A percentile compares a stretch with the other conserved stretches of the same genome.
These are phyloP conservation scores for Bretziella fagacearum DNA, from an alignment of 2,329 filamentous ascomycete genomes.

Conservation along the genomic window DNA sequence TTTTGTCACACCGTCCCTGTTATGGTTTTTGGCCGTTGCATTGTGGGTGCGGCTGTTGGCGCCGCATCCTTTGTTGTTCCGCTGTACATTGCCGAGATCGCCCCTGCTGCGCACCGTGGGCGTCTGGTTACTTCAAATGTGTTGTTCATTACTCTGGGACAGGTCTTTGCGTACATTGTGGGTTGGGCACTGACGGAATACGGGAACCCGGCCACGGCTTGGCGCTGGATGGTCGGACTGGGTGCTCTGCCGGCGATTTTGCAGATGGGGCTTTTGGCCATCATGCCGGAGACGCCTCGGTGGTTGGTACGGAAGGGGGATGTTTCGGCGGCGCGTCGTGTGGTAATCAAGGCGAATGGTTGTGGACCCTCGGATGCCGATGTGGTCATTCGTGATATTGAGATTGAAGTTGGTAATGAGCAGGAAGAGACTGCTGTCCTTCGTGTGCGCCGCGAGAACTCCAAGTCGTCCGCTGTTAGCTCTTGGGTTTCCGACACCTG, in stretches of 20 bases:
- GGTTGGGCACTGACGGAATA: constrained; percentile 57
- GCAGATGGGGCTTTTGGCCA: constrained; percentile 49
- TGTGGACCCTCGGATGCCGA: constrained; percentile 34
- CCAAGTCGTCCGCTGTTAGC: constrained; percentile 16
- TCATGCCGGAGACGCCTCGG: constrained; percentile 76
- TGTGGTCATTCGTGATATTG: constrained; percentile 49
- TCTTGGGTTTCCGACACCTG: constrained; percentile 20
- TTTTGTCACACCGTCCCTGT: constrained; percentile 35
- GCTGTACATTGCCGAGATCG: constrained; percentile 74
- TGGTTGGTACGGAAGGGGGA: constrained; percentile 62
- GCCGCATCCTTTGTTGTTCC: constrained; percentile 70
- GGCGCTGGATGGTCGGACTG: constrained; percentile 84
- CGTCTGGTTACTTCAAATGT: constrained; percentile 66
- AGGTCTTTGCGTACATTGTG: constrained; percentile 73
- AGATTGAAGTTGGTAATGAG: constrained; percentile 58
- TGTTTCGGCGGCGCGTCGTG: constrained; percentile 40
- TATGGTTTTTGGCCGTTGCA: constrained; percentile 51
- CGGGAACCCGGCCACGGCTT: constrained; percentile 39
- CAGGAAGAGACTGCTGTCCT: constrained; percentile 27
- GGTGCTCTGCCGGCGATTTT: constrained; percentile 60
- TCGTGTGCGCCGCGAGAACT: constrained; percentile 26
- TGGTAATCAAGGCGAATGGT: constrained; percentile 43
- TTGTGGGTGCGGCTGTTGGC: constrained; percentile 58
- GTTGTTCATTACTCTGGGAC: constrained; percentile 71
- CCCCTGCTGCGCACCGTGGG: constrained; percentile 59